phyloP scores from a whole-genome alignment of 2,329 filamentous ascomycete genomes.

The Teratosphaeria viscida region DNA sequence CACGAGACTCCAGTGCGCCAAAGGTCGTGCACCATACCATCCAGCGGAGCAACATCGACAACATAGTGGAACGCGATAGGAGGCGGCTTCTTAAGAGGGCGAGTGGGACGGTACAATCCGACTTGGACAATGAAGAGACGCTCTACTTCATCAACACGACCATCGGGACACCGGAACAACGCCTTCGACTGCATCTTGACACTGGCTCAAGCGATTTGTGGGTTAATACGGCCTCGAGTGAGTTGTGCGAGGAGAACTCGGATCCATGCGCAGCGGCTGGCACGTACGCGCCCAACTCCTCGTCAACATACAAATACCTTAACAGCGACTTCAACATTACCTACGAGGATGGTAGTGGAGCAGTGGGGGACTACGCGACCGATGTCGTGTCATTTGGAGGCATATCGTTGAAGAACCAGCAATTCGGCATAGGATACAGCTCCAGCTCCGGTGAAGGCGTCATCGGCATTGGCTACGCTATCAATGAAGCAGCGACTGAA shows the following conservation, averaged over 20 bases:
- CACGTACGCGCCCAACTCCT: slow-evolving; percentile 58
- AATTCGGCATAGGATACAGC: slow-evolving; percentile 64
- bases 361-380: slow-evolving; percentile 67
- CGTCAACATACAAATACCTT: slow-evolving; percentile 65
- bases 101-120: slow-evolving; percentile 31
- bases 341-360: slow-evolving; percentile 73
- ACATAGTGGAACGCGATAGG: slow-evolving; percentile 39
- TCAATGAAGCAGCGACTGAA: slow-evolving; percentile 65
- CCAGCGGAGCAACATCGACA: slow-evolving; percentile 35
- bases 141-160: slow-evolving; percentile 50
- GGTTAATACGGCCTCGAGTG: slow-evolving; percentile 55
- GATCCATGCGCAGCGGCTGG: slow-evolving; percentile 52
- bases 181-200: slow-evolving; percentile 47
- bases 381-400: slow-evolving; percentile 58
- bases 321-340: slow-evolving; percentile 75
- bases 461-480: slow-evolving; percentile 70
- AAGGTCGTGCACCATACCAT: slow-evolving; percentile 42
- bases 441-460: slow-evolving; percentile 57
- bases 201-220: slow-evolving; percentile 55
- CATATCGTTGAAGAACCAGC: slow-evolving; percentile 44
- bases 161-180: slow-evolving; percentile 47
- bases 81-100: slow-evolving; percentile 33
- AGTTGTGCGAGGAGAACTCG: slow-evolving; percentile 40
- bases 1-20: slow-evolving; percentile 23
- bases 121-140: slow-evolving; percentile 48